A percentile compares a stretch with the other conserved stretches of the same genome.
phyloP scores from a whole-genome alignment of 2,329 filamentous ascomycete genomes.

The Fusarium humuli region DNA sequence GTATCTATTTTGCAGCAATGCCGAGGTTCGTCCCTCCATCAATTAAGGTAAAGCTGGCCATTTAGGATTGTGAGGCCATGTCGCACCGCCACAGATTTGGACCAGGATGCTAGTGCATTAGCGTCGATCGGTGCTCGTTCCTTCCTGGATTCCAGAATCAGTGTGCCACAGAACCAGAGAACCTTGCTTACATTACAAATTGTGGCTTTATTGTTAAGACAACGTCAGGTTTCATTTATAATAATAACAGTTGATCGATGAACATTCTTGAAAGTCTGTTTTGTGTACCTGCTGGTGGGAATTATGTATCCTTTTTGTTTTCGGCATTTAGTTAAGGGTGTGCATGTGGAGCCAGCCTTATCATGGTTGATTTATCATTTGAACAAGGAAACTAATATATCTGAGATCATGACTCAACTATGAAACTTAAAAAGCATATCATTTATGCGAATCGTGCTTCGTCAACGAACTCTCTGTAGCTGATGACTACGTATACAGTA shows the following conservation, averaged over 20 bases:
- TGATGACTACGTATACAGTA: not conserved
- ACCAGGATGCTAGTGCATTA: slow-evolving; percentile 49
- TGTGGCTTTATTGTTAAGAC: not conserved
- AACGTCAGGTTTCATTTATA: not conserved
- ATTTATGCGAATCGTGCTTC: not conserved
- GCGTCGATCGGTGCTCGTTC: slow-evolving; percentile 49
- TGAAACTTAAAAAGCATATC: not conserved
- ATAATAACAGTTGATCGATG: not conserved
- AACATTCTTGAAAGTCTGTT: not conserved
- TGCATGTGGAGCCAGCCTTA: not conserved
- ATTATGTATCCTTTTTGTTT: not conserved
- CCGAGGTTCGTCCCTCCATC: not conserved
- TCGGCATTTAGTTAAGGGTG: not conserved
- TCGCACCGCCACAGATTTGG: slow-evolving; percentile 52
- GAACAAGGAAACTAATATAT: not conserved
- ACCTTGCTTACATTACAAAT: slow-evolving; percentile 12
- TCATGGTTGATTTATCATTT: not conserved
- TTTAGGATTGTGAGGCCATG: slow-evolving; percentile 23
- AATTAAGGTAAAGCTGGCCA: slow-evolving; percentile 16
- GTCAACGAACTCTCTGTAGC: too few species aligned
- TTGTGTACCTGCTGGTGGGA: not conserved
- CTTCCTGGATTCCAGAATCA: slow-evolving; percentile 44
- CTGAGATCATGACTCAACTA: not conserved
- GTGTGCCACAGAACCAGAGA: slow-evolving; percentile 18
- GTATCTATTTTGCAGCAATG: not conserved